Conservation (phyloP, 345 rosid genomes). For the Toxicodendron radicans region DNA sequence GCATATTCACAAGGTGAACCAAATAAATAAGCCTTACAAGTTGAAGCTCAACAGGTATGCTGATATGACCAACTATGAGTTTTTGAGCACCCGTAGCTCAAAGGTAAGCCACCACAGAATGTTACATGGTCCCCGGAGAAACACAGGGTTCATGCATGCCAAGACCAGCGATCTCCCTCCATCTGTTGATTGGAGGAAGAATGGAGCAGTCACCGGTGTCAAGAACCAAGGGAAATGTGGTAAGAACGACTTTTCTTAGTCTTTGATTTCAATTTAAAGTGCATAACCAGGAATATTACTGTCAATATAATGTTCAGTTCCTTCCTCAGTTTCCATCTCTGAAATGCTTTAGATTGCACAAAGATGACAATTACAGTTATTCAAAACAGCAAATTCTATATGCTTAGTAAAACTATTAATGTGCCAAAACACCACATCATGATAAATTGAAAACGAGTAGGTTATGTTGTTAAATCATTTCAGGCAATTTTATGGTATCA, state of each 20-base stretch:
- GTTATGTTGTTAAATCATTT: background rate
- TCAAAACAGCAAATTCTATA: background rate
- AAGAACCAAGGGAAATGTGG: slow-evolving; percentile 44
- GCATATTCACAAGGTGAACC: slow-evolving; percentile 43
- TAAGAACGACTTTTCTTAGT: slow-evolving; percentile 1
- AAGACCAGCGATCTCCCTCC: slow-evolving; percentile 27
- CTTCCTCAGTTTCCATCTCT: background rate
- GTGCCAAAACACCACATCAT: too few relatives aligned
- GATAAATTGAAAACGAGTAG: too few relatives aligned
- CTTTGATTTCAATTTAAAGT: background rate
- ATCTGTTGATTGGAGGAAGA: slow-evolving; percentile 41
- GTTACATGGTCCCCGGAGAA: slow-evolving; percentile 28
- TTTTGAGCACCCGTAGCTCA: slow-evolving; percentile 33
- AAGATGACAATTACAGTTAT: background rate
- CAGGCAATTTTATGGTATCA: background rate
- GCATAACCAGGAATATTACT: background rate
- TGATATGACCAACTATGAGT: slow-evolving; percentile 45
- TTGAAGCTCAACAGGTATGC: slow-evolving; percentile 34
- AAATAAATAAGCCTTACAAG: slow-evolving; percentile 45
- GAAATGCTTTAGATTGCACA: background rate
- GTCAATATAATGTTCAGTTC: background rate
- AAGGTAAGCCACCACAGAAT: slow-evolving; percentile 38
- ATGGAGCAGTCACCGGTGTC: slow-evolving; percentile 38
- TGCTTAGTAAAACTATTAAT: too few relatives aligned
- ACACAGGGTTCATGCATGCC: slow-evolving; percentile 24